Percentiles rank a stretch among this genome's conserved stretches.
Conservation (phyloP, 78 protist genomes). For the Chrysochromulina tobinii region DNA sequence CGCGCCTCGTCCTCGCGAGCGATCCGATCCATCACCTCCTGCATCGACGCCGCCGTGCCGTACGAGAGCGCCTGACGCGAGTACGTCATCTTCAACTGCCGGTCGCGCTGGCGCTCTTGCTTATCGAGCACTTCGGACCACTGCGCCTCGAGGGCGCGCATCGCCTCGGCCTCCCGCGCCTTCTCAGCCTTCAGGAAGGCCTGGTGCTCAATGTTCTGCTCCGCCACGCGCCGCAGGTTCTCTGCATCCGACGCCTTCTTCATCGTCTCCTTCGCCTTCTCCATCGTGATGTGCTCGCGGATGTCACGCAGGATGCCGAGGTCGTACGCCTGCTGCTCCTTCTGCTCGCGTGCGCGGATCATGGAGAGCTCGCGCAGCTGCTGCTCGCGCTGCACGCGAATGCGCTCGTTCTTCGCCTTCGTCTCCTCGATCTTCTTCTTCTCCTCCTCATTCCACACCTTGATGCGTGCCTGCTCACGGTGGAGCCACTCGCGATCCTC, state of each 20-base stretch:
- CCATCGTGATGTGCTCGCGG: neutral
- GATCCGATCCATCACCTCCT: neutral
- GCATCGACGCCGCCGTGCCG: neutral
- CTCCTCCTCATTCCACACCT: neutral
- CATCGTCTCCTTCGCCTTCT: neutral
- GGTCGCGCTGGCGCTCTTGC: neutral
- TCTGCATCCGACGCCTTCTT: neutral
- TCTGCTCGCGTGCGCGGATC: neutral
- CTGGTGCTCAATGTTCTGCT: neutral
- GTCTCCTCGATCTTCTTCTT: constrained; percentile 1
- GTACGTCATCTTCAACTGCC: neutral
- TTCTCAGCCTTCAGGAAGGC: neutral
- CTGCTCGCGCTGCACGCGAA: neutral
- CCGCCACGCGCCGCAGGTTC: neutral
- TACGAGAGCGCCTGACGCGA: neutral
- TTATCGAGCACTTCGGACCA: neutral
- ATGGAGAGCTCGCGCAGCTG: neutral
- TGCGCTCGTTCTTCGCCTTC: neutral
- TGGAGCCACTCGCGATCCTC: neutral
- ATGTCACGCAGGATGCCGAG: neutral
- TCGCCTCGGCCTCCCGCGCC: neutral
- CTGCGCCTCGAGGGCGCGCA: neutral
- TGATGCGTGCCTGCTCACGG: neutral
- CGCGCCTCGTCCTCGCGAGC: neutral
- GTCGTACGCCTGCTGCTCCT: neutral